Conservation (phyloP, 2,329 filamentous ascomycete genomes). For the Penicillium sp. region DNA sequence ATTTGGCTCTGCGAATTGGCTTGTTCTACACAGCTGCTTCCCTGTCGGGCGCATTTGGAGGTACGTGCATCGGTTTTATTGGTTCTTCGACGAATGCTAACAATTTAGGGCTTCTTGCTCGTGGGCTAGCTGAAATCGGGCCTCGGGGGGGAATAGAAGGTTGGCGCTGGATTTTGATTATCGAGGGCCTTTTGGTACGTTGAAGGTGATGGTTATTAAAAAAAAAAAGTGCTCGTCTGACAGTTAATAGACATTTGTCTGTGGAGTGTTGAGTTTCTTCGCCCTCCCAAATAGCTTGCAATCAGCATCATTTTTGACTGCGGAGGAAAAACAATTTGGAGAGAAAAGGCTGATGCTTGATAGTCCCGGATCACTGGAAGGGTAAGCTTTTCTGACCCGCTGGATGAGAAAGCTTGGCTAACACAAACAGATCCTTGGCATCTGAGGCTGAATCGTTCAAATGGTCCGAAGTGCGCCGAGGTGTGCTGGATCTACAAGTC, state of each 20-base stretch:
- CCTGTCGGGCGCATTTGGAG: slow-evolving; percentile 56
- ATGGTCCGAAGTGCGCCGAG: slow-evolving; percentile 57
- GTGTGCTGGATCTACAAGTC: slow-evolving; percentile 51
- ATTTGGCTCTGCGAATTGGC: slow-evolving; percentile 56
- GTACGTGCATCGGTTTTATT: slow-evolving; percentile 18
- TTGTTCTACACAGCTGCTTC: slow-evolving; percentile 61
- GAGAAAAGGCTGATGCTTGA: slow-evolving; percentile 39
- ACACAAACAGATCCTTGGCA: slow-evolving; percentile 15
- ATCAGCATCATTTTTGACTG: slow-evolving; percentile 47
- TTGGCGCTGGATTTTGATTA: slow-evolving; percentile 57
- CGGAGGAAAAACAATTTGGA: slow-evolving; percentile 46
- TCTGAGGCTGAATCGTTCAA: slow-evolving; percentile 43
- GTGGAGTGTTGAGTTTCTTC: slow-evolving; percentile 46
- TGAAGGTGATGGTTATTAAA: not conserved
- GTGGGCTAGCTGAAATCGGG: slow-evolving; percentile 54
- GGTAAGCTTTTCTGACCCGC: slow-evolving; percentile 17
- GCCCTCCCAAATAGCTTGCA: slow-evolving; percentile 50
- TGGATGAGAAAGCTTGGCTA: not conserved
- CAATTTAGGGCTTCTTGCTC: slow-evolving; percentile 47
- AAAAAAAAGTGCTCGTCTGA: not conserved
- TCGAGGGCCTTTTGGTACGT: slow-evolving; percentile 44
- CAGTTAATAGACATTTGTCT: slow-evolving; percentile 44
- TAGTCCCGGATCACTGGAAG: slow-evolving; percentile 20
- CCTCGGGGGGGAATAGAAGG: slow-evolving; percentile 46
- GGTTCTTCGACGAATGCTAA: not conserved